These are phyloP conservation scores for Dimargaris verticillata DNA, from an alignment of 192 early-diverging fungal genomes.

Conservation along the genomic window DNA sequence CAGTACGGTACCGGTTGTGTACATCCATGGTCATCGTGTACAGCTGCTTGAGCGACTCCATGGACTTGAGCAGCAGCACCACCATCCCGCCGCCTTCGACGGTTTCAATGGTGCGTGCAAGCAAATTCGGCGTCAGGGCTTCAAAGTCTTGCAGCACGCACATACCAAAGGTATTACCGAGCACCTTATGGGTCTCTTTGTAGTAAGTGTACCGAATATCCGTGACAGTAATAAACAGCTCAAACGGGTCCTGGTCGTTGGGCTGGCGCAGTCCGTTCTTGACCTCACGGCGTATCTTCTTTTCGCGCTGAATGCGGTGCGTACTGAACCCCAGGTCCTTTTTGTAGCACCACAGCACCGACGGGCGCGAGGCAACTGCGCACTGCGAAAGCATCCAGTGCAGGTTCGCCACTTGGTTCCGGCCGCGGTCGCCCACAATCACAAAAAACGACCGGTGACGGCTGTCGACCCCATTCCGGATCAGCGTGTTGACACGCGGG, in stretches of 20 bases:
- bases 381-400: conserved; percentile 94
- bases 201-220: conserved; percentile 98
- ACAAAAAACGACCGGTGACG: conserved; percentile 93
- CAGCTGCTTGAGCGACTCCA: conserved; percentile 89
- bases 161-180: conserved; percentile 98
- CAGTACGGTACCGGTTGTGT: conserved; percentile 86
- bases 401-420: conserved; percentile 86
- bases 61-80: conserved; percentile 81
- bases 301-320: conserved; percentile 93
- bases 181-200: conserved; percentile 96
- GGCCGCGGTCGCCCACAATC: conserved; percentile 86
- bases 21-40: conserved; percentile 99
- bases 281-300: conserved; percentile 88
- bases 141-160: conserved; percentile 97
- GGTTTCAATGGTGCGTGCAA: conserved; percentile 95
- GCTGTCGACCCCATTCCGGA: conserved; percentile 80
- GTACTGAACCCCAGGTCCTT: conserved; percentile 91
- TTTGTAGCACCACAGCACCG: conserved; percentile 99
- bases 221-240: conserved; percentile 88
- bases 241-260: conserved; percentile 95
- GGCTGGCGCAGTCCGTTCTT: conserved; percentile 77
- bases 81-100: conserved; percentile 95
- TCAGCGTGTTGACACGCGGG: conserved; percentile 81
- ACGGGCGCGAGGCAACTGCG: conserved; percentile 71
- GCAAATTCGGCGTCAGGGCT: conserved; percentile 88